Evolutionary conservation across 805 yeast species (phyloP).

Genomic region (Candida sonorensis): DNA sequence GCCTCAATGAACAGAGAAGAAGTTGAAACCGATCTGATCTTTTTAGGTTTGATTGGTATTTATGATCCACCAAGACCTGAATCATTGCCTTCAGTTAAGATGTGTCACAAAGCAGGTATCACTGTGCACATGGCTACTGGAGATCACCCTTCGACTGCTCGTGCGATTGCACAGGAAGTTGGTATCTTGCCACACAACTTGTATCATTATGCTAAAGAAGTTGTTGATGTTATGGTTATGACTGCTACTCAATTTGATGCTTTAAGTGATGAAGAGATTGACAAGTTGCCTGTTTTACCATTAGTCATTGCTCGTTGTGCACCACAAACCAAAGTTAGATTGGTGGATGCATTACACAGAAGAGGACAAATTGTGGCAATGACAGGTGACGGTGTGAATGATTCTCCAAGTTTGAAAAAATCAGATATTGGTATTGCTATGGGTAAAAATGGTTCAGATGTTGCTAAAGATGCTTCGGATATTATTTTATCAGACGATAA

Average conservation of each 20-base stretch:
- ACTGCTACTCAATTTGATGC: conserved; percentile 67
- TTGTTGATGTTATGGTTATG: conserved; percentile 64
- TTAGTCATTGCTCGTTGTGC: conserved; percentile 79
- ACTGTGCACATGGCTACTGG: conserved; percentile 80
- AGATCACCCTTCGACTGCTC: conserved; percentile 73
- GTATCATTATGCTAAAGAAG: conserved; percentile 46
- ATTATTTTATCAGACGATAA: conserved; percentile 72
- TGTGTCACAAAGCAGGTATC: conserved; percentile 69
- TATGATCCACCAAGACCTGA: conserved; percentile 77
- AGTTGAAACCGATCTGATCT: conserved; percentile 48
- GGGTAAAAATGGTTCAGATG: conserved; percentile 79
- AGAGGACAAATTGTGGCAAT: conserved; percentile 62
- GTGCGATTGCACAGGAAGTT: conserved; percentile 75
- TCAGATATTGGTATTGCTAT: conserved; percentile 82
- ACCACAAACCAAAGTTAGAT: conserved; percentile 73
- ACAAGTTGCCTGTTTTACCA: conserved; percentile 58
- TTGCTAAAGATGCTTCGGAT: conserved; percentile 79
- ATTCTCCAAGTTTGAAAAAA: conserved; percentile 67
- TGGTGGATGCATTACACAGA: conserved; percentile 71
- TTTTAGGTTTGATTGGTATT: conserved; percentile 68
- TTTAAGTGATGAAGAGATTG: conserved; percentile 54
- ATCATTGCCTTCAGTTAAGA: conserved; percentile 55
- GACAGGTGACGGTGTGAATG: conserved; percentile 85
- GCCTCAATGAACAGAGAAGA: conserved; percentile 30
- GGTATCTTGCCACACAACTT: conserved; percentile 64